A percentile compares a stretch with the other conserved stretches of the same genome.
These are phyloP conservation scores for Geosmithia putterillii DNA, from an alignment of 2,329 filamentous ascomycete genomes.

Conservation along the genomic window DNA sequence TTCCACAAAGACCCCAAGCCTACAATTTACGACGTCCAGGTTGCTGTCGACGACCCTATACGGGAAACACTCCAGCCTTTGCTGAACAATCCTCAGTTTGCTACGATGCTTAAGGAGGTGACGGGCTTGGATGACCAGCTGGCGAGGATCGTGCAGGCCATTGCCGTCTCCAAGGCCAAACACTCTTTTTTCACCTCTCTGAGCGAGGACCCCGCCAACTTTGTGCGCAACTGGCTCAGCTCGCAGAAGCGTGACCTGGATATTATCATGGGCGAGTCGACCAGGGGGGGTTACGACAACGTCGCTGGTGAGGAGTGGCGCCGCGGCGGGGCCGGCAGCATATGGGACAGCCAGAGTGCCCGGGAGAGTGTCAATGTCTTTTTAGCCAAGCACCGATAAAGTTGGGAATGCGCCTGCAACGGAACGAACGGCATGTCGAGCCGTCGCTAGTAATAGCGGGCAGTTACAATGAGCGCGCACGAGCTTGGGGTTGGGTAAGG, in stretches of 20 bases:
- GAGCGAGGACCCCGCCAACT: constrained; percentile 69
- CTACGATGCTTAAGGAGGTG: constrained; percentile 64
- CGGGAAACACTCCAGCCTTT: constrained; percentile 53
- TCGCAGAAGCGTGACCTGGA: constrained; percentile 87
- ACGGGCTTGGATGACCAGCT: constrained; percentile 72
- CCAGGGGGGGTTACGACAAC: constrained; percentile 46
- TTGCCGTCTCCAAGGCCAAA: constrained; percentile 77
- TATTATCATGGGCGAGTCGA: constrained; percentile 72
- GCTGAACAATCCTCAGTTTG: constrained; percentile 57
- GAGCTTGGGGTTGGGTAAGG: neutral
- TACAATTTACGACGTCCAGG: constrained; percentile 82
- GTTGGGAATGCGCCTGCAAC: no score
- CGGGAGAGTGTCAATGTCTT: constrained; percentile 52
- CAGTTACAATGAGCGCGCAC: neutral
- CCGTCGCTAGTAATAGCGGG: neutral
- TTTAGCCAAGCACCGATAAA: constrained; percentile 33
- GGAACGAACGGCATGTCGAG: no score
- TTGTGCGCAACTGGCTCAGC: constrained; percentile 78
- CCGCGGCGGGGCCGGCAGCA: constrained; percentile 38
- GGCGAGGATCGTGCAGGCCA: constrained; percentile 68
- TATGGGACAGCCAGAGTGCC: constrained; percentile 46
- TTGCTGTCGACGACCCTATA: constrained; percentile 74
- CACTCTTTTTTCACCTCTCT: constrained; percentile 76
- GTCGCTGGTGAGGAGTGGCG: constrained; percentile 57
- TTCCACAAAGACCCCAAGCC: constrained; percentile 65